phyloP scores from a whole-genome alignment of 208 protist species.

The Angomonas deanei region DNA sequence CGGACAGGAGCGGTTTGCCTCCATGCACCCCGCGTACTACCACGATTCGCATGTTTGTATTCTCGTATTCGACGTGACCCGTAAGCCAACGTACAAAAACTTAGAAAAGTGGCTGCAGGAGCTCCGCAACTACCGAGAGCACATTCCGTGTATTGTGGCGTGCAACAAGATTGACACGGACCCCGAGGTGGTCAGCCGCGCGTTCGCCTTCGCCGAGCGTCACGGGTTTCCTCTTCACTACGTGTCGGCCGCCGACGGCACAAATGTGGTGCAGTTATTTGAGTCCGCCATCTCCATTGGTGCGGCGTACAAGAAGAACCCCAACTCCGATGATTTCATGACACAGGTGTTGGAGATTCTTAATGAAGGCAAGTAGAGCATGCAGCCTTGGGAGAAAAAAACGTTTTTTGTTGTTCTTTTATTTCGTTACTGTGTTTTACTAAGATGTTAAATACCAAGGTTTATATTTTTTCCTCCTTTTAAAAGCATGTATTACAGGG shows the following conservation, averaged over 20 bases:
- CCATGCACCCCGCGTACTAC: conserved; percentile 95
- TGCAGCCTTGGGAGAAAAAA: neutral
- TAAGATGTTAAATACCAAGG: too few relatives aligned
- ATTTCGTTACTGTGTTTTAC: neutral
- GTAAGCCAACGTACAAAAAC: conserved; percentile 96
- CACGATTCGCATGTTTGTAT: conserved; percentile 91
- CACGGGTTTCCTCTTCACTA: conserved; percentile 90
- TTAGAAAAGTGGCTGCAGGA: conserved; percentile 93
- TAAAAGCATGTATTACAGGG: too few relatives aligned
- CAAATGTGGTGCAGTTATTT: conserved; percentile 93
- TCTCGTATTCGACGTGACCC: conserved; percentile 92
- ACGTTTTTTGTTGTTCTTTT: neutral
- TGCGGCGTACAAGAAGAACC: conserved; percentile 84
- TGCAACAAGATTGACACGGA: conserved; percentile 96
- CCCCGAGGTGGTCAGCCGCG: conserved; percentile 70
- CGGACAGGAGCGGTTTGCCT: conserved; percentile 90
- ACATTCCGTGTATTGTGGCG: conserved; percentile 91
- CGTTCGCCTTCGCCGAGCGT: conserved; percentile 93
- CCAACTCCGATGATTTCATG: conserved; percentile 82
- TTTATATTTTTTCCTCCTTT: too few relatives aligned
- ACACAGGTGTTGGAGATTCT: conserved; percentile 79
- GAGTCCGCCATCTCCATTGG: conserved; percentile 72
- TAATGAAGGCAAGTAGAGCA: conserved; percentile 28
- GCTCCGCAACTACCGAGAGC: conserved; percentile 84
- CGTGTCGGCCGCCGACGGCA: conserved; percentile 92